A percentile compares a stretch with the other conserved stretches of the same genome.
Evolutionary conservation across 352 stramenopile genomes (phyloP).

Genomic region (Phytophthora pinifolia): DNA sequence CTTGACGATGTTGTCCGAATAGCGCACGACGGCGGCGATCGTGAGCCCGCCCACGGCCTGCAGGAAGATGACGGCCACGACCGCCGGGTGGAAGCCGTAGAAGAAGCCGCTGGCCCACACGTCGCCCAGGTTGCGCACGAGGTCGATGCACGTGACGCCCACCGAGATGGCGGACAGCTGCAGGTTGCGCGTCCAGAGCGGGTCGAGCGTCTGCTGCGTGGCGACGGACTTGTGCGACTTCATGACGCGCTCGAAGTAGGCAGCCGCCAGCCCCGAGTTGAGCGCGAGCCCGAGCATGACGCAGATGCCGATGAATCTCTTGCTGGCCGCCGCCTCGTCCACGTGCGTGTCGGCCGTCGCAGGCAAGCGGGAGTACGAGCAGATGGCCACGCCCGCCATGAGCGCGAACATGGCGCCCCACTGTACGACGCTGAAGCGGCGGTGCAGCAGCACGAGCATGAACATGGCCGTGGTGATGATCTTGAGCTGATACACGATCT

Average conservation of each 20-base stretch:
- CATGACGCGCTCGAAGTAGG: slow-evolving; percentile 89
- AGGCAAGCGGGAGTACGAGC: slow-evolving; percentile 77
- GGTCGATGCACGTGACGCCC: slow-evolving; percentile 63
- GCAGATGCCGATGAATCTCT: slow-evolving; percentile 72
- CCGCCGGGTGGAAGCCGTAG: slow-evolving; percentile 72
- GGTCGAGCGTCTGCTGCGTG: slow-evolving; percentile 77
- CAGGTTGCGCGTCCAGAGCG: slow-evolving; percentile 85
- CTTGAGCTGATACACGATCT: slow-evolving; percentile 92
- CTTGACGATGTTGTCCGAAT: slow-evolving; percentile 91
- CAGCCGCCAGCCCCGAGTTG: slow-evolving; percentile 85
- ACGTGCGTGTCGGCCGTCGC: slow-evolving; percentile 15
- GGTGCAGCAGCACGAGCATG: slow-evolving; percentile 87
- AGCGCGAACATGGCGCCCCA: slow-evolving; percentile 85
- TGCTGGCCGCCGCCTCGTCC: slow-evolving; percentile 39
- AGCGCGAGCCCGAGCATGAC: slow-evolving; percentile 79
- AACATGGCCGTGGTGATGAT: slow-evolving; percentile 91
- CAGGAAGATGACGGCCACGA: slow-evolving; percentile 79
- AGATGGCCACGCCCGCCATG: slow-evolving; percentile 85
- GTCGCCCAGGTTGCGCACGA: slow-evolving; percentile 64
- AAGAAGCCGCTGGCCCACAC: slow-evolving; percentile 77
- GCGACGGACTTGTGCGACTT: slow-evolving; percentile 80
- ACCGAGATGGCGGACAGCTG: slow-evolving; percentile 86
- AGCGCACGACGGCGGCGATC: slow-evolving; percentile 84
- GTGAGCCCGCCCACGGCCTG: slow-evolving; percentile 84
- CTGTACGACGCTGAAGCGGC: slow-evolving; percentile 80